Conservation (phyloP, 805 yeast species). For the Pichia deserticola region DNA sequence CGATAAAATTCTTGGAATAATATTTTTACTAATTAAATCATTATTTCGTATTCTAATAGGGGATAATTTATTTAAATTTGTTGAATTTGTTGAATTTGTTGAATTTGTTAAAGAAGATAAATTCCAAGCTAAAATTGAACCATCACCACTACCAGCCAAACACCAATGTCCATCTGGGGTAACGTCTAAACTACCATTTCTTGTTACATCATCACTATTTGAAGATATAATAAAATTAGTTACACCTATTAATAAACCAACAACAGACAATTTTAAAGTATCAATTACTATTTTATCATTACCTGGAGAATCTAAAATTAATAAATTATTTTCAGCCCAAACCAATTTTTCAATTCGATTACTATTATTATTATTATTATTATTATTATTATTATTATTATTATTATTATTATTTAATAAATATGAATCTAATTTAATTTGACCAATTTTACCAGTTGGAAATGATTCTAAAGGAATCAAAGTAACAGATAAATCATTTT, state of each 20-base stretch:
- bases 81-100: neutral
- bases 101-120: slow-evolving; percentile 7
- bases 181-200: slow-evolving; percentile 50
- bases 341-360: slow-evolving; percentile 21
- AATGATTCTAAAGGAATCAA: slow-evolving; percentile 17
- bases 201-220: slow-evolving; percentile 28
- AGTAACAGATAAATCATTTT: slow-evolving; percentile 11
- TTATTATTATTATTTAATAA: neutral
- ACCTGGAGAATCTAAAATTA: slow-evolving; percentile 51
- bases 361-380: neutral
- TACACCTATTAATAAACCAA: slow-evolving; percentile 38
- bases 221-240: slow-evolving; percentile 26
- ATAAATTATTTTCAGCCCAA: slow-evolving; percentile 50
- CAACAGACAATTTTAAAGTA: slow-evolving; percentile 15
- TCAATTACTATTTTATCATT: slow-evolving; percentile 44
- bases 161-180: slow-evolving; percentile 63
- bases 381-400: neutral
- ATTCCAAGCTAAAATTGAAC: slow-evolving; percentile 49
- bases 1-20: slow-evolving; percentile 40
- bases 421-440: slow-evolving; percentile 33
- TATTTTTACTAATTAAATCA: slow-evolving; percentile 6
- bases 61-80: neutral
- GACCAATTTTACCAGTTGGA: slow-evolving; percentile 14
- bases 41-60: slow-evolving; percentile 7
- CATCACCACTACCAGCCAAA: slow-evolving; percentile 52